phyloP scores from a whole-genome alignment of 192 early-diverging fungal species.

The Coemansia sp. region DNA sequence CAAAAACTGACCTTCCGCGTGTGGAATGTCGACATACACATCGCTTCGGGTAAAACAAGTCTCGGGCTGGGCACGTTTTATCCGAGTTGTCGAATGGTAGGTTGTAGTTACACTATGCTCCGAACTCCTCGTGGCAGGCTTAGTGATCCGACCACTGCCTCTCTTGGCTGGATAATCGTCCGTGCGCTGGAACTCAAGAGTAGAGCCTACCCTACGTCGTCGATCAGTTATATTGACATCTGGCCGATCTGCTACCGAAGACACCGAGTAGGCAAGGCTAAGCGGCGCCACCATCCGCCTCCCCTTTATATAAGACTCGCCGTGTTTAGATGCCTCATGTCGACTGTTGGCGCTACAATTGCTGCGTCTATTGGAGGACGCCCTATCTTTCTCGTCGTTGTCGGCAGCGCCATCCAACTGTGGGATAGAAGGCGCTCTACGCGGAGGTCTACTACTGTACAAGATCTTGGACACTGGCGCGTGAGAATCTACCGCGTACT shows the following conservation, averaged over 20 bases:
- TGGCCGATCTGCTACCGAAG: not conserved
- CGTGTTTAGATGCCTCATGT: not conserved
- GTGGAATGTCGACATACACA: constrained; percentile 17
- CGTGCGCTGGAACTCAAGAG: not conserved
- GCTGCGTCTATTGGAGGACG: not conserved
- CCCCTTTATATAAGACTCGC: not conserved
- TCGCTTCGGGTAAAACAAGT: not conserved
- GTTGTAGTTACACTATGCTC: not conserved
- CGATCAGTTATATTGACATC: not conserved
- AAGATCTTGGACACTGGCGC: not conserved
- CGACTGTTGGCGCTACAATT: not conserved
- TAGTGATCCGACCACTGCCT: not conserved
- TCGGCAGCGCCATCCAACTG: constrained; percentile 15
- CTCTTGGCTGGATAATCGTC: not conserved
- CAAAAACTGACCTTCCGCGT: not conserved
- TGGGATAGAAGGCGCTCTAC: not conserved
- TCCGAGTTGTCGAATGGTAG: not conserved
- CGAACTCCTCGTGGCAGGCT: not conserved
- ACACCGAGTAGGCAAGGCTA: not conserved
- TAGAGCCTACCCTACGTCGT: not conserved
- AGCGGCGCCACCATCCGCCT: not conserved
- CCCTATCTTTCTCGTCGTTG: not conserved
- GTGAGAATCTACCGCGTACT: not conserved
- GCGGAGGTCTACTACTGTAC: not conserved
- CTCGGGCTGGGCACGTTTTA: not conserved